Percentiles rank a stretch among this genome's conserved stretches.
phyloP scores from a whole-genome alignment of 495 filamentous ascomycete genomes.

The Daldinia bambusicola region DNA sequence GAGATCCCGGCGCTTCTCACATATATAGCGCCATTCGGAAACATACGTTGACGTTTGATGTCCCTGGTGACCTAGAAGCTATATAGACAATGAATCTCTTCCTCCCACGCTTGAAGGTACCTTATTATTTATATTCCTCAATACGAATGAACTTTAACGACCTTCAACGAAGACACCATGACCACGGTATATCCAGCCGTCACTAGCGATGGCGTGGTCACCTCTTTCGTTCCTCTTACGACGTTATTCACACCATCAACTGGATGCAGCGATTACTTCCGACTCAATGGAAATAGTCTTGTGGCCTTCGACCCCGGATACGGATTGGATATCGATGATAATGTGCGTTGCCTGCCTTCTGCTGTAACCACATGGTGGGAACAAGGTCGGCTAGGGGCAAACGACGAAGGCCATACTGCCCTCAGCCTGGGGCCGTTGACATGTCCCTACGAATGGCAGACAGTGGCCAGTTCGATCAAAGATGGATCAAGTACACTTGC shows the following conservation, averaged over 20 bases:
- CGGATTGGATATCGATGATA: slow-evolving; percentile 34
- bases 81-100: no score
- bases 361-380: slow-evolving; percentile 42
- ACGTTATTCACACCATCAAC: slow-evolving; percentile 29
- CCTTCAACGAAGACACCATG: slow-evolving; percentile 7
- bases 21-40: no score
- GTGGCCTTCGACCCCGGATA: slow-evolving; percentile 39
- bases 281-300: slow-evolving; percentile 37
- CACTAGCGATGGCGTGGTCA: slow-evolving; percentile 27
- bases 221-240: slow-evolving; percentile 36
- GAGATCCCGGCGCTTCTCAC: no score
- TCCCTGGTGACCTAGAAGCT: no score
- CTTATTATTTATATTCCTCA: no score
- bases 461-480: slow-evolving; percentile 19
- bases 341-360: slow-evolving; percentile 28
- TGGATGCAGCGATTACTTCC: slow-evolving; percentile 24
- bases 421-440: slow-evolving; percentile 32
- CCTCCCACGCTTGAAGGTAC: no score
- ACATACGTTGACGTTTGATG: no score
- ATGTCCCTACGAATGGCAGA: slow-evolving; percentile 31
- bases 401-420: slow-evolving; percentile 28
- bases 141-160: no score
- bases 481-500: slow-evolving; percentile 31
- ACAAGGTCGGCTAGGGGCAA: slow-evolving; percentile 28
- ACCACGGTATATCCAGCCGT: slow-evolving; percentile 27